Evolutionary conservation across 306 rosid genomes (phyloP), one percentile per base, ranked within the genome.

Genomic region (Geum urbanum): DNA sequence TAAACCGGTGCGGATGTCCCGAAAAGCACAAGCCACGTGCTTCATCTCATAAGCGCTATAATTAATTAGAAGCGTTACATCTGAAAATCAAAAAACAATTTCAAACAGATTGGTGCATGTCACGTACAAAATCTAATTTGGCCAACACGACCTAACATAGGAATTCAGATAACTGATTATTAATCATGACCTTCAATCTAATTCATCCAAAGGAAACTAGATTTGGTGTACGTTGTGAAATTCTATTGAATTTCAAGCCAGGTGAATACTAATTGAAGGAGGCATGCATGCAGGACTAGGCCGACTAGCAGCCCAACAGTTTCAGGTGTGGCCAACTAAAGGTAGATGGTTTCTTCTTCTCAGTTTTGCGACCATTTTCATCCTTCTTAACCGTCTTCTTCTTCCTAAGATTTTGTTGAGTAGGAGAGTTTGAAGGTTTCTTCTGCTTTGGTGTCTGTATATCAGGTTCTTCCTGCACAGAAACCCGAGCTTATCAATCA

Each of bases 291-390:
- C 32, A 12, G 19, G n/a, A n/a, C n/a, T n/a, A n/a, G n/a, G n/a
- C n/a, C n/a, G 20, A 76, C 76, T 67, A 84, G 79, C 96, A 89
- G n/a, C 94, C 97, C 60, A 91, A 63, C 45, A 85, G 41, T 64
- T 84, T 83, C 22, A 87, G 73, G 70, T 77, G 87, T 27, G 86
- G 83, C 97, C 96, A 91, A 74, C 45, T 74, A n/a, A 59, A 13
- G 43, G 83, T 53, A 74, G 86, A 27, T 16, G 19, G 16, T 18
- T 55, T 74, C 79, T 85, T 91, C 78, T 88, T 91, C 62, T 43
- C 67, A 66, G 18, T 65, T 62, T 78, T 82, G 85, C 46, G 46
- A 76, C 80, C 77, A 58, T 73, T 83, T 63, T 75, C 91, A 71
- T 74, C 81, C 70, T 70, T 87, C 24, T 60, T 77, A 24, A 60